phyloP scores from a whole-genome alignment of 2,329 filamentous ascomycete species.

The Mariannaea elegans region DNA sequence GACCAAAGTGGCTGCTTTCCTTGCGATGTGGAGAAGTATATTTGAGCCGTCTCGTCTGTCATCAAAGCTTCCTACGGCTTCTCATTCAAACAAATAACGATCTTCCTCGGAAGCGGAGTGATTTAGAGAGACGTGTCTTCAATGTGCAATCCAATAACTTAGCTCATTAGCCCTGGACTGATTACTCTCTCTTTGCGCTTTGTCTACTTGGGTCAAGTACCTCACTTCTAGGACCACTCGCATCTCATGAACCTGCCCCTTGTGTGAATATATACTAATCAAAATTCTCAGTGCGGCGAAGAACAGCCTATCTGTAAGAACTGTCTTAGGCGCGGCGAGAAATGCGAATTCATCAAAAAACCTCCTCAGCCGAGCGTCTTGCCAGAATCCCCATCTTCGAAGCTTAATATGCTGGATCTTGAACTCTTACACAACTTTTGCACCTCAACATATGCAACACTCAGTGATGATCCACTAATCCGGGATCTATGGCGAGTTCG shows the following conservation, averaged over 20 bases:
- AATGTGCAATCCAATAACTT: too few relatives aligned
- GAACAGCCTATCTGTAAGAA: conserved; percentile 6
- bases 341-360: not conserved
- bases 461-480: conserved; percentile 2
- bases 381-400: not conserved
- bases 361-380: not conserved
- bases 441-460: conserved; percentile 7
- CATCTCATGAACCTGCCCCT: not conserved
- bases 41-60: too few relatives aligned
- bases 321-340: not conserved
- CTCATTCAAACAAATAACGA: too few relatives aligned
- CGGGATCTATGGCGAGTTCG: conserved; percentile 7
- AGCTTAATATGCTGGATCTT: conserved; percentile 3
- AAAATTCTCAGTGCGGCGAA: not conserved
- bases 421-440: conserved; percentile 4
- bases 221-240: not conserved
- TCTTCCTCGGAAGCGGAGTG: too few relatives aligned
- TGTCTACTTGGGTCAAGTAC: not conserved
- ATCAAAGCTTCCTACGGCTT: too few relatives aligned
- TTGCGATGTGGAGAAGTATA: not conserved
- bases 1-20: not conserved
- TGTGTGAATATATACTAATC: not conserved
- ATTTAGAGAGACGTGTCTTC: too few relatives aligned
- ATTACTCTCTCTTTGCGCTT: too few relatives aligned
- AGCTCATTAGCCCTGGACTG: too few relatives aligned